Conservation (phyloP, 768 basidiomycete species). For the Cytidiella melzeri region DNA sequence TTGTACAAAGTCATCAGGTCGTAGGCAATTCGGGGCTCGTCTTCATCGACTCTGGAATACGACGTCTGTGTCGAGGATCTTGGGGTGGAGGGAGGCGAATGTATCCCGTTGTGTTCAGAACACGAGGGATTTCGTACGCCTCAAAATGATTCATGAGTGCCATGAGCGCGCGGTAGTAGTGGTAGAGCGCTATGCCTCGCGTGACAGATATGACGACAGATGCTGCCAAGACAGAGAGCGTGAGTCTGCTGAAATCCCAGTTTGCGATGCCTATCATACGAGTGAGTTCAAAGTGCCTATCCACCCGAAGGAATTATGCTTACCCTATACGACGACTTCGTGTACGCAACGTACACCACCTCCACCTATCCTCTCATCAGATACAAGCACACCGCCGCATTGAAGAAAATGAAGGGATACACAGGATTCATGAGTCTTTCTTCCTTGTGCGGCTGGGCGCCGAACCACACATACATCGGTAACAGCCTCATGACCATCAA, state of each 20-base stretch:
- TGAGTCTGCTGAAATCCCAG: slow-evolving; percentile 72
- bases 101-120: slow-evolving; percentile 69
- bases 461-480: slow-evolving; percentile 92
- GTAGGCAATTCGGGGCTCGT: slow-evolving; percentile 52
- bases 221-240: slow-evolving; percentile 60
- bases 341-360: slow-evolving; percentile 61
- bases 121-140: slow-evolving; percentile 68
- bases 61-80: slow-evolving; percentile 38
- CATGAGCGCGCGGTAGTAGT: slow-evolving; percentile 90
- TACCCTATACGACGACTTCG: slow-evolving; percentile 82
- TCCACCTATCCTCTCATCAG: slow-evolving; percentile 86
- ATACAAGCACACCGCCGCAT: slow-evolving; percentile 86
- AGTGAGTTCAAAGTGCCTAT: background rate
- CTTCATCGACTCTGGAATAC: slow-evolving; percentile 28
- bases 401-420: slow-evolving; percentile 89
- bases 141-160: slow-evolving; percentile 67
- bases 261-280: slow-evolving; percentile 62
- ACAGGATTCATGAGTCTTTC: slow-evolving; percentile 98
- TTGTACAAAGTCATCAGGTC: slow-evolving; percentile 62
- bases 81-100: slow-evolving; percentile 41
- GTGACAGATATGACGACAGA: slow-evolving; percentile 68
- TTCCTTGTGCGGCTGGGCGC: slow-evolving; percentile 88
- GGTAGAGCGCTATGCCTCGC: slow-evolving; percentile 74
- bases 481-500: slow-evolving; percentile 69
- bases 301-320: slow-evolving; percentile 22